phyloP scores from a whole-genome alignment of 2,329 filamentous ascomycete genomes.

The Ascochyta rabiei region DNA sequence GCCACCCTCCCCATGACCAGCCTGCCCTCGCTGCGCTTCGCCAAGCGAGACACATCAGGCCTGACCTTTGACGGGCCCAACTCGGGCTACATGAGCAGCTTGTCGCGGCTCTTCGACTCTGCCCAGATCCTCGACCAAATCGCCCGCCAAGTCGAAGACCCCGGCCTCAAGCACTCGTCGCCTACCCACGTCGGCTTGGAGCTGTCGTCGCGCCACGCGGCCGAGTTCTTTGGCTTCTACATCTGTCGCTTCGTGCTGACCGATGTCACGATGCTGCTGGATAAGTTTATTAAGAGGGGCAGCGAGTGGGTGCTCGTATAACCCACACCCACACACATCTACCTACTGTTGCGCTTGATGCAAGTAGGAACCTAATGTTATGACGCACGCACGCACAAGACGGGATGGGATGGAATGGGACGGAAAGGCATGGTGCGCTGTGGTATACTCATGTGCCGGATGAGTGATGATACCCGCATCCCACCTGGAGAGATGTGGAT shows the following conservation, averaged over 20 bases:
- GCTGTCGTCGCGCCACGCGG: constrained; percentile 88
- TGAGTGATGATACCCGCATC: no score
- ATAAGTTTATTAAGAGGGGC: constrained; percentile 96
- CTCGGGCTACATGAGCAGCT: constrained; percentile 85
- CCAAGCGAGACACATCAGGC: constrained; percentile 72
- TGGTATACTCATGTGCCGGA: no score
- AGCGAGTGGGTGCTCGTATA: constrained; percentile 83
- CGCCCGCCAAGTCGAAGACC: constrained; percentile 93
- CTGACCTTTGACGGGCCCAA: constrained; percentile 82
- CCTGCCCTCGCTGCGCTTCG: constrained; percentile 74
- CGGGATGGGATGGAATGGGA: no score
- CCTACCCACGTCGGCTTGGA: constrained; percentile 95
- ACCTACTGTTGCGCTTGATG: no score
- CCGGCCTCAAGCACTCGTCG: constrained; percentile 86
- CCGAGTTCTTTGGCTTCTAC: constrained; percentile 98
- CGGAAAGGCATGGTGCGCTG: no score
- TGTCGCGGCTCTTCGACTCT: constrained; percentile 90
- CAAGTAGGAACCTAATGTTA: no score
- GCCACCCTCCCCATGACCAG: constrained; percentile 67
- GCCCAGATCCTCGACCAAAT: constrained; percentile 94
- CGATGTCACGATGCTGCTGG: constrained; percentile 82
- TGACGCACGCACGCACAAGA: no score
- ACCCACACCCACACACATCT: no score
- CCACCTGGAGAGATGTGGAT: no score
- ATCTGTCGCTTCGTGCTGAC: constrained; percentile 92